Conservation (phyloP, 2,329 filamentous ascomycete species). For the Aspergillus sp. region DNA sequence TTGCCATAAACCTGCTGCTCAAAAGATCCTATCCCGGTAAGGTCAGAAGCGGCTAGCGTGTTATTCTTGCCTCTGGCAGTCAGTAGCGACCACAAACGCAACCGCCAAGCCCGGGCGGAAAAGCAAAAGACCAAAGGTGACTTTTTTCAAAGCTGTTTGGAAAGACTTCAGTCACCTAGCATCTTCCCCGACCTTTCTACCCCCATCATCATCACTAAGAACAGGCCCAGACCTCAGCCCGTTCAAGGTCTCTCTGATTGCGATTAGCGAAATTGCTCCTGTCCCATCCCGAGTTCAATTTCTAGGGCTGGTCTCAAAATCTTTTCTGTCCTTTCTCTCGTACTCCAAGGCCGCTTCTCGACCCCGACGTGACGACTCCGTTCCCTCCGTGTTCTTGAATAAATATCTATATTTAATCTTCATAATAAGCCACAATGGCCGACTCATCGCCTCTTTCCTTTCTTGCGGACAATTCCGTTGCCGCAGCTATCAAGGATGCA, state of each 20-base stretch:
- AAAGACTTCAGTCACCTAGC: too few relatives aligned
- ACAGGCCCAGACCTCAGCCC: constrained; percentile 19
- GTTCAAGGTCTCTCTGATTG: constrained; percentile 5
- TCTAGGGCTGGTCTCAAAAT: constrained; percentile 25
- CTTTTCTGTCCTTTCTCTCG: constrained; percentile 18
- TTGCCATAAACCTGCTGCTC: constrained; percentile 6
- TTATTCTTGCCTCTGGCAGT: constrained; percentile 12
- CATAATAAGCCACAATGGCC: constrained; percentile 31
- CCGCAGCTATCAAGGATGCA: constrained; percentile 66
- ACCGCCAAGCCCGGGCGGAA: constrained; percentile 9
- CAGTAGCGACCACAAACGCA: constrained; percentile 25
- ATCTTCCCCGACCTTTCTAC: constrained; percentile 6
- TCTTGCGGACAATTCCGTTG: constrained; percentile 69
- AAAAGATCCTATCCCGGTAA: constrained; percentile 8
- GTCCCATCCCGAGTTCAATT: constrained; percentile 16
- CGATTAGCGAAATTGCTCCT: constrained; percentile 15
- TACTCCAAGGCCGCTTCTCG: constrained; percentile 18
- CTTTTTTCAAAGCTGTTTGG: constrained; percentile 30
- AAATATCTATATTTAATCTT: constrained; percentile 8
- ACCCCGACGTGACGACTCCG: constrained; percentile 20
- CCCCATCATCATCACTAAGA: constrained; percentile 10
- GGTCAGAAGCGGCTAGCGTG: constrained; percentile 10
- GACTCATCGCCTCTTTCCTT: constrained; percentile 55
- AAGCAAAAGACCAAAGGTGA: constrained; percentile 23
- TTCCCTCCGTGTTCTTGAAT: constrained; percentile 4